phyloP scores from a whole-genome alignment of 139 green algal genomes.

The Chlorella sp. region DNA sequence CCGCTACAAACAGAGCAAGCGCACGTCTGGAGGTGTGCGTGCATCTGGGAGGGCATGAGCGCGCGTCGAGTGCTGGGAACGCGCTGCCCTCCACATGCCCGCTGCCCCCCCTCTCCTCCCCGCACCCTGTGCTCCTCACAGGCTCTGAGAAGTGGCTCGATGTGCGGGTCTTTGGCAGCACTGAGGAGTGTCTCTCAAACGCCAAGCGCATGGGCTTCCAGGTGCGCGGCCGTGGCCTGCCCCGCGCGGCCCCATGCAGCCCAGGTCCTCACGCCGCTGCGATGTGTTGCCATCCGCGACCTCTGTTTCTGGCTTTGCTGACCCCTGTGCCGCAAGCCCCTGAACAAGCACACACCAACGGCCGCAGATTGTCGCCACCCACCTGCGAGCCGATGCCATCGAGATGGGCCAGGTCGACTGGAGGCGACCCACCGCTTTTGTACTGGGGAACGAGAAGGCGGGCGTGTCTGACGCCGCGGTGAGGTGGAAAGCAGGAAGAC shows the following conservation, averaged over 20 bases:
- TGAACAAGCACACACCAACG: not conserved
- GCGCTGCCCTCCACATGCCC: not conserved
- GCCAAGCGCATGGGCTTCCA: slow-evolving; percentile 70
- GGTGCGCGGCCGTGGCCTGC: too few species aligned
- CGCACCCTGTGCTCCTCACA: slow-evolving; percentile 10
- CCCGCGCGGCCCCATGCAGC: too few species aligned
- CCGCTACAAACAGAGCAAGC: slow-evolving; percentile 27
- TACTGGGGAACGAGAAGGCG: slow-evolving; percentile 81
- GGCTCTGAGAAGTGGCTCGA: slow-evolving; percentile 88
- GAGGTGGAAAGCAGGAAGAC: not conserved
- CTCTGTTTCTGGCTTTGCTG: too few species aligned
- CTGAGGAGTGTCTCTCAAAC: slow-evolving; percentile 48
- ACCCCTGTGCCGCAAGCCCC: too few species aligned
- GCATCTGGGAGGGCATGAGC: too few species aligned
- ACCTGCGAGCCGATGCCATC: slow-evolving; percentile 40
- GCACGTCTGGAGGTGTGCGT: not conserved
- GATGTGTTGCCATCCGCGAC: too few species aligned
- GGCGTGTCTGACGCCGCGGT: slow-evolving; percentile 16
- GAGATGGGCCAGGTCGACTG: slow-evolving; percentile 73
- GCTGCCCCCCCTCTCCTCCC: not conserved
- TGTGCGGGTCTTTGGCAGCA: slow-evolving; percentile 52
- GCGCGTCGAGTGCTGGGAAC: too few species aligned
- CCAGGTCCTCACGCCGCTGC: slow-evolving; percentile 23
- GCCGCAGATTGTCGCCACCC: slow-evolving; percentile 50
- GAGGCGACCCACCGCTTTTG: slow-evolving; percentile 72